Base-by-base conservation (phyloP, 495 filamentous ascomycete species). In the Peziza echinospora region DNA sequence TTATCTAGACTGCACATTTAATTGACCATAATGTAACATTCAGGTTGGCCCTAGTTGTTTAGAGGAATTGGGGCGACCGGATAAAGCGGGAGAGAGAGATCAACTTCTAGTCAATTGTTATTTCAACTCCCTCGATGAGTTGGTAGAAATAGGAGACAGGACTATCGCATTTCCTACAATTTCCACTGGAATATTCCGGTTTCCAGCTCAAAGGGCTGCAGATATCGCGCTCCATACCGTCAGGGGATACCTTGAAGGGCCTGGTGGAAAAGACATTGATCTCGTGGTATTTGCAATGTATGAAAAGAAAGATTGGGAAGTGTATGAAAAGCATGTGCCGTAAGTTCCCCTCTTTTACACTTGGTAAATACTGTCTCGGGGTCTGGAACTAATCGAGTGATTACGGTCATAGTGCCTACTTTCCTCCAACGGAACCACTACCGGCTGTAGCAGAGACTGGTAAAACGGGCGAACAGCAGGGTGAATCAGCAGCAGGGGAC, bases 141-240 rank as follows among this genome's bases (percentile, higher is more conserved):
- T 83, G 2, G 75, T 74, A 0, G 67, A 76, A 30, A 66, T 77
- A 46, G 64, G 65, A 0, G 69, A 78, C 52, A 72, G 67, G 54
- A 79, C 70, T 43, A 72, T 97, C 46, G 89, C 84, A 0, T 96
- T 97, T 55, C 70, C 72, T 21, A 77, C 75, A 26, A 63, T 97
- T 43, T 89, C 83, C 53, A 93, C 87, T 8, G 89, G 89, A 1
- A 58, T 92, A 0, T 96, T 92, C 59, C 84, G 84, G 5, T 97
- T 91, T 58, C 87, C 86, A 3, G 79, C 73, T 54, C 48, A 55
- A 2, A 67, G 75, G 24, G 89, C 87, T 11, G 83, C 84, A 1
- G 54, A 63, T 19, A 67, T 73, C 34, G 89, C 82, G 2, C 60
- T 79, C 45, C 63, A 67, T 26, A 75, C 82, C 9, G 78, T 91